Base-by-base conservation (phyloP, 2,329 filamentous ascomycete genomes). In the Exutisphaerella laricina region DNA sequence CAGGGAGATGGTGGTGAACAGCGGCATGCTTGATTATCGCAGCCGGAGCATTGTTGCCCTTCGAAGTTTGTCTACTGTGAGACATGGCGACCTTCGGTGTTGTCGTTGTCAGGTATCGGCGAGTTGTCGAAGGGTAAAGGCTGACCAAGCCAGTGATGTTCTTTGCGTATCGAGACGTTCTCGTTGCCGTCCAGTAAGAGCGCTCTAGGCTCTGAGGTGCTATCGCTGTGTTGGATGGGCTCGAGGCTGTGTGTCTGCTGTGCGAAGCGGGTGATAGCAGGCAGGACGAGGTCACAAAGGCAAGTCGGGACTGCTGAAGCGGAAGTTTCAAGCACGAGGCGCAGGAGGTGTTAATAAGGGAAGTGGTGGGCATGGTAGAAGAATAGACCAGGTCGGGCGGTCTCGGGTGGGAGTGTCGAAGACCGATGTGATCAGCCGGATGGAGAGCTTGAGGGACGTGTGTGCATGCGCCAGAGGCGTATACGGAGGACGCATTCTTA, bases 21-120 rank as follows among this genome's bases (percentile, higher is more conserved):
- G 56, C 46, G 33, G 47, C 37, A 8, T 48, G 50, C 50, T 62
- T 62, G 55, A 66, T 51, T 58, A 64, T 62, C 37, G 60, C 58
- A 31, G 55, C 53, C 17, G 64, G 53, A 18, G 42, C 54, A 36
- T 40, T 17, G 30, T 41, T 48, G 23, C 31, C 46, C 33, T 55
- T 61, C 29, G 43, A 42, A n/a, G 45, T 10, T 7, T 22, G 18
- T 28, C 30, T 26, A 35, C 22, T 45, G 25, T 39, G 41, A 26
- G 45, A 18, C 45, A 48, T 48, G 7, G 38, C 33, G 14, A 16
- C 6, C 9, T 28, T 29, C 9, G 43, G 39, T 17, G 46, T 33
- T 22, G 46, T 43, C n/a, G 30, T 44, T 36, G 17, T 32, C 14
- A 47, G 23, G 26, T 33, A 14, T 21, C 32, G 37, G 30, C 29